These are phyloP conservation scores for Ganoderma lingzhi DNA, from an alignment of 1,284 basidiomycete genomes.

Conservation along the genomic window DNA sequence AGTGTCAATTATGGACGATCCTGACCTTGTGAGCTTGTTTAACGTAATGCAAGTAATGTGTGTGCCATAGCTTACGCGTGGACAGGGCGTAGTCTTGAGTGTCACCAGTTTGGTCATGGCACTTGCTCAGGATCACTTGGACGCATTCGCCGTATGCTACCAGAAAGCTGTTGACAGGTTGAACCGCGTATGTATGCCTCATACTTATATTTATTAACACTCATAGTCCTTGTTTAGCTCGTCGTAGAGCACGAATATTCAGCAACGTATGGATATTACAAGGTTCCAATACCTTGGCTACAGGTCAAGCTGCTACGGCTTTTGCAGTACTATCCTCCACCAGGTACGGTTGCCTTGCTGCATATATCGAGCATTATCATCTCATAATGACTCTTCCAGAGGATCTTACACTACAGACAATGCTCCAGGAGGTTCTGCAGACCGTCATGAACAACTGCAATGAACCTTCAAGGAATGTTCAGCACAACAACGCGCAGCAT, in stretches of 20 bases:
- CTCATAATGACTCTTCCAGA: conserved; percentile 55
- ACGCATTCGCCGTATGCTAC: conserved; percentile 91
- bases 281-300: conserved; percentile 97
- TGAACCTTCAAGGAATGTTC: conserved; percentile 93
- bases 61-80: conserved; percentile 9
- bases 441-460: conserved; percentile 94
- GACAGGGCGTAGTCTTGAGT: conserved; percentile 91
- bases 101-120: conserved; percentile 96
- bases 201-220: neutral
- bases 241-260: conserved; percentile 91
- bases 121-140: conserved; percentile 92
- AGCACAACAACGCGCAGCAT: conserved; percentile 99
- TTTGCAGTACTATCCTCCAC: conserved; percentile 95
- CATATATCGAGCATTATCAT: neutral
- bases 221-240: conserved; percentile 59
- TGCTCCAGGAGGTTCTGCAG: conserved; percentile 87
- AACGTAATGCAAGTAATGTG: neutral
- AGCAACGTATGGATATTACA: conserved; percentile 95
- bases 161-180: conserved; percentile 94
- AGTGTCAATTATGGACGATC: conserved; percentile 94
- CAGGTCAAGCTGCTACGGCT: conserved; percentile 96
- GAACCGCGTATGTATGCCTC: conserved; percentile 67
- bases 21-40: conserved; percentile 74
- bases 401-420: conserved; percentile 81
- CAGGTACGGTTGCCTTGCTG: conserved; percentile 59